Percentiles rank a stretch among this genome's conserved stretches.
Evolutionary conservation across 2,329 filamentous ascomycete species (phyloP).

Genomic region (Cryphonectria carpinicola): DNA sequence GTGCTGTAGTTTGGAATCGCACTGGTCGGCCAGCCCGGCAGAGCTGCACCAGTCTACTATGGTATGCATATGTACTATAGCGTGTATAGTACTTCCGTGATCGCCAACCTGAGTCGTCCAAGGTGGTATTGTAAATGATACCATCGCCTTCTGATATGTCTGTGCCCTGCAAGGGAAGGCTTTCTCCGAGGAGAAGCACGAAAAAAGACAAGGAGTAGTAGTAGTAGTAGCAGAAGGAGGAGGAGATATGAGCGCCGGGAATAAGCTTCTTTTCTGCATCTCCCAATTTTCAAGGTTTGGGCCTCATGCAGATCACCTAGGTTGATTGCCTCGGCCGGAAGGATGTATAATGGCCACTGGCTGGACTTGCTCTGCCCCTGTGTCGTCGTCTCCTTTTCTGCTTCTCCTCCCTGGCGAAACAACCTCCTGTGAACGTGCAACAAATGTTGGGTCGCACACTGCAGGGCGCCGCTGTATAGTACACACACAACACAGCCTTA

Average conservation of each 20-base stretch:
- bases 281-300: conserved; percentile 10
- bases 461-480: not conserved
- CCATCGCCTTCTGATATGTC: not conserved
- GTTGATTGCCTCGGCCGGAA: conserved; percentile 1
- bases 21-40: not conserved
- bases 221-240: not conserved
- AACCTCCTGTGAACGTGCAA: not conserved
- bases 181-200: conserved; percentile 1
- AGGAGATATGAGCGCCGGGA: not conserved
- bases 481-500: too few relatives aligned
- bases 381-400: not conserved
- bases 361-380: not conserved
- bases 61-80: not conserved
- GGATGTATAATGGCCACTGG: not conserved
- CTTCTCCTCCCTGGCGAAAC: not conserved
- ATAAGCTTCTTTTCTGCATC: conserved; percentile 10
- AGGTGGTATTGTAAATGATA: not conserved
- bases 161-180: not conserved
- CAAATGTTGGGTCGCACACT: not conserved
- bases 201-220: not conserved
- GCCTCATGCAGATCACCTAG: conserved; percentile 19
- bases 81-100: not conserved
- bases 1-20: not conserved
- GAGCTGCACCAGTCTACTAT: not conserved
- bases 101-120: not conserved